These are phyloP conservation scores for Citrus cavaleriei DNA, from an alignment of 345 rosid genomes.

Conservation along the genomic window DNA sequence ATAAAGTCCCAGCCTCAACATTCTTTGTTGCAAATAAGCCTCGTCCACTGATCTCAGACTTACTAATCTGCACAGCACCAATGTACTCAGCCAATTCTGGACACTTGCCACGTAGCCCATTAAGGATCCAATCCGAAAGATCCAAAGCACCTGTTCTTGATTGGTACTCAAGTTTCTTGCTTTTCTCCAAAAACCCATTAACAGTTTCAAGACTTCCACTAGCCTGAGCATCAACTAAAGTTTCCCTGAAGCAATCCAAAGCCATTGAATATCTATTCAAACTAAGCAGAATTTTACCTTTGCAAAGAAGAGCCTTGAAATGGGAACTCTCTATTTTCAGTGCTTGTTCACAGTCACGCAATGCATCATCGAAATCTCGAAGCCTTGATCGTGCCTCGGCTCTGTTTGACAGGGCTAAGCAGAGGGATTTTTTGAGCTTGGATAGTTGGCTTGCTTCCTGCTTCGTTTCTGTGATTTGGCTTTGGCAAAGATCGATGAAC, in stretches of 20 bases:
- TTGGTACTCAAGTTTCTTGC: constrained; percentile 68
- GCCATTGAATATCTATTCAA: constrained; percentile 61
- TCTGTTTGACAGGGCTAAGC: constrained; percentile 70
- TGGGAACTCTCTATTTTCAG: constrained; percentile 56
- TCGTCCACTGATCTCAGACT: constrained; percentile 72
- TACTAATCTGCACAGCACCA: constrained; percentile 51
- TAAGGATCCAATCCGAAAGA: constrained; percentile 75
- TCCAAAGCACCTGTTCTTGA: constrained; percentile 77
- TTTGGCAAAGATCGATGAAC: constrained; percentile 55
- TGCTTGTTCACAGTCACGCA: constrained; percentile 61
- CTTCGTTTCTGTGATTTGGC: constrained; percentile 26
- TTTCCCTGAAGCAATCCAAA: constrained; percentile 62
- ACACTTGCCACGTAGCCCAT: constrained; percentile 51
- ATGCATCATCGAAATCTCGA: constrained; percentile 45
- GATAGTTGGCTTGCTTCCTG: constrained; percentile 22
- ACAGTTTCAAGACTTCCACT: constrained; percentile 51
- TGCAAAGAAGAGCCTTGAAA: constrained; percentile 79
- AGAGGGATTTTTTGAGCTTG: constrained; percentile 54
- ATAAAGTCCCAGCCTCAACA: constrained; percentile 51
- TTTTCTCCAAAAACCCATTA: constrained; percentile 56
- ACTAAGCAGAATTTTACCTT: constrained; percentile 68
- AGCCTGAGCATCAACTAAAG: constrained; percentile 51
- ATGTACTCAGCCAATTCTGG: constrained; percentile 79
- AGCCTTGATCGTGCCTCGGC: constrained; percentile 59
- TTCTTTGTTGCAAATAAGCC: constrained; percentile 75